Evolutionary conservation across 495 filamentous ascomycete genomes (phyloP), one percentile per base, ranked within the genome.

Genomic region (Apodospora peruviana): DNA sequence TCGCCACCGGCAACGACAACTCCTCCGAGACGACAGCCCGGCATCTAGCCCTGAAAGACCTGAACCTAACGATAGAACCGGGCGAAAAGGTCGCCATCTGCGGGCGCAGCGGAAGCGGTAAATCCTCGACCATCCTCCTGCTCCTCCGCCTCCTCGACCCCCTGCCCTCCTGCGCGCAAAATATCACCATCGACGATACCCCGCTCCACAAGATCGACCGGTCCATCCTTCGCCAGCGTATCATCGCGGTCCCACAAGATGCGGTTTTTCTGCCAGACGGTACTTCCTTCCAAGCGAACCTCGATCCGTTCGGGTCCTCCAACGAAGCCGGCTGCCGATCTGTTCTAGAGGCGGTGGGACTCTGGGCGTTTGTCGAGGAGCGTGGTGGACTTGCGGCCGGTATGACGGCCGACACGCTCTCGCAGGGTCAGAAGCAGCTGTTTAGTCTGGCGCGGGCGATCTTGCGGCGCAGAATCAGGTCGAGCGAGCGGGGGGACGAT

Each of bases 141-240:
- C 76, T 96, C n/a, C 95, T 98, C 76, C 83, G 91, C 35, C 90
- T 98, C 44, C 95, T 98, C 37, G 51, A 53, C 54, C 91, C 96
- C 56, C 74, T 87, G 3, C 69, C 74, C 43, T 69, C 76, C 37
- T 87, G 87, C 39, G 73, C 76, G 49, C 4, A 23, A 3, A 47
- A 32, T 37, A 51, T 60, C 16, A 52, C 39, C 5, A 57, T 62
- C 41, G 57, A 60, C 48, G 27, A 34, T 18, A 52, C 43, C 17
- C 52, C 60, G 1, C 50, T 63, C 3, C 0, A 24, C 49, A 25
- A 18, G 7, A 46, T 57, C 41, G 44, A 47, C 49, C 57, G 55
- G 21, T 11, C 49, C 7, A 18, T 25, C 7, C 57, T 63, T 9
- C 54, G 60, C 5, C 19, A 51, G 16, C 51, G 48, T n/a, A 27